Conservation (phyloP, 2,329 filamentous ascomycete genomes). For the Drechslerella dactyloides region DNA sequence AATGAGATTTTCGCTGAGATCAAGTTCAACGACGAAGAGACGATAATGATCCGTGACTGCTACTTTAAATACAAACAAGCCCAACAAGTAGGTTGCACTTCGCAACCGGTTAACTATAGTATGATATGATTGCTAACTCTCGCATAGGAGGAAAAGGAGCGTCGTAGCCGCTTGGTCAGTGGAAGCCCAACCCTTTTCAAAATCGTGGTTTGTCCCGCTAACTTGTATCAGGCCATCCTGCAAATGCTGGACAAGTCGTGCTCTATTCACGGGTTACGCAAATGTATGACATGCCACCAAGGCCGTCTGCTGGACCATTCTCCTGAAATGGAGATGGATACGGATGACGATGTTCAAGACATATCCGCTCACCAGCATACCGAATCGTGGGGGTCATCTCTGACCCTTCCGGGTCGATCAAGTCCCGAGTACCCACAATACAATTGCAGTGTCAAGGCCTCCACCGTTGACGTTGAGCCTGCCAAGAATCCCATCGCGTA, state of each 20-base stretch:
- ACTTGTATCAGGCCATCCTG: slow-evolving; percentile 18
- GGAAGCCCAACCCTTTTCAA: not conserved
- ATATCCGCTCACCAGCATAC: slow-evolving; percentile 24
- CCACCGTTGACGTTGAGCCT: not conserved
- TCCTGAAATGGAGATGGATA: slow-evolving; percentile 22
- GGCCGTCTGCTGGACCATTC: slow-evolving; percentile 22
- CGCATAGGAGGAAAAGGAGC: not conserved
- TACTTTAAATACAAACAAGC: slow-evolving; percentile 26
- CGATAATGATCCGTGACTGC: slow-evolving; percentile 34
- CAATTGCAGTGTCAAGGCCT: not conserved
- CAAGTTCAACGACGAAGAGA: slow-evolving; percentile 45
- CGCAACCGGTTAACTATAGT: not conserved
- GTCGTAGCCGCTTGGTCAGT: slow-evolving; percentile 5
- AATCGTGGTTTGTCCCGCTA: slow-evolving; percentile 6
- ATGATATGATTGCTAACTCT: not conserved
- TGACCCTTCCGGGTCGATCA: slow-evolving; percentile 9
- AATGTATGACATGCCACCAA: slow-evolving; percentile 41
- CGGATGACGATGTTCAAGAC: slow-evolving; percentile 21
- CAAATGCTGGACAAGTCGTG: slow-evolving; percentile 9
- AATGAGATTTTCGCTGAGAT: slow-evolving; percentile 38
- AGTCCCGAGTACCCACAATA: slow-evolving; percentile 5
- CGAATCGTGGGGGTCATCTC: slow-evolving; percentile 31
- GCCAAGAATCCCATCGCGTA: not conserved
- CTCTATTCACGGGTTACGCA: slow-evolving; percentile 8
- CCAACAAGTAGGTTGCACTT: slow-evolving; percentile 6